These are phyloP conservation scores for Thuidium tamariscinum DNA, from an alignment of 225 moss, liverwort and hornwort species.

Conservation along the genomic window DNA sequence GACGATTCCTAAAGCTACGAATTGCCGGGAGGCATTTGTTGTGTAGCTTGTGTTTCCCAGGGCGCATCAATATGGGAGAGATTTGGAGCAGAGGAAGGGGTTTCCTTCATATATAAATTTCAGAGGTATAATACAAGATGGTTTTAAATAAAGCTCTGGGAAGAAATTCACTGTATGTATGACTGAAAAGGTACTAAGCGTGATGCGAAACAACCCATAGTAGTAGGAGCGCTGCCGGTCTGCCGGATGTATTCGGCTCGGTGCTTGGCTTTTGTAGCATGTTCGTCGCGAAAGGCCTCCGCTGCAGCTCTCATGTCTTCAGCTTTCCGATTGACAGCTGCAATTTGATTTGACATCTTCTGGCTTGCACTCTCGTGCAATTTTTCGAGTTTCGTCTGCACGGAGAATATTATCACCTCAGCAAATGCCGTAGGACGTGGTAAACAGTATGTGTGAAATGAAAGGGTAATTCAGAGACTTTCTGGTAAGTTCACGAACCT, in stretches of 20 bases:
- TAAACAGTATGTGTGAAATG: neutral
- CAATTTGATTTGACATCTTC: slow-evolving; percentile 66
- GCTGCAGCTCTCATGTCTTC: slow-evolving; percentile 78
- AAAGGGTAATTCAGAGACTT: neutral
- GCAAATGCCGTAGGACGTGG: neutral
- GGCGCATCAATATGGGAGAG: neutral
- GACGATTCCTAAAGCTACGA: no score
- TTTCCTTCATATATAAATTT: neutral
- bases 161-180: neutral
- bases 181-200: slow-evolving; percentile 38
- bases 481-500: slow-evolving; percentile 33
- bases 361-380: slow-evolving; percentile 66
- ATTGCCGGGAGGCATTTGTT: no score
- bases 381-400: slow-evolving; percentile 76
- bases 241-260: slow-evolving; percentile 79
- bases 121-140: neutral
- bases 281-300: slow-evolving; percentile 60
- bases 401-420: neutral
- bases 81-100: neutral
- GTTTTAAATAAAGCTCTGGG: neutral
- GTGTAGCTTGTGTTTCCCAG: neutral
- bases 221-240: slow-evolving; percentile 38
- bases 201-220: slow-evolving; percentile 25
- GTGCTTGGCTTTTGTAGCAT: slow-evolving; percentile 61
- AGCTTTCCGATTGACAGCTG: slow-evolving; percentile 53